These are phyloP conservation scores for Salisapilia sapeloensis DNA, from an alignment of 352 stramenopile species.

Conservation along the genomic window DNA sequence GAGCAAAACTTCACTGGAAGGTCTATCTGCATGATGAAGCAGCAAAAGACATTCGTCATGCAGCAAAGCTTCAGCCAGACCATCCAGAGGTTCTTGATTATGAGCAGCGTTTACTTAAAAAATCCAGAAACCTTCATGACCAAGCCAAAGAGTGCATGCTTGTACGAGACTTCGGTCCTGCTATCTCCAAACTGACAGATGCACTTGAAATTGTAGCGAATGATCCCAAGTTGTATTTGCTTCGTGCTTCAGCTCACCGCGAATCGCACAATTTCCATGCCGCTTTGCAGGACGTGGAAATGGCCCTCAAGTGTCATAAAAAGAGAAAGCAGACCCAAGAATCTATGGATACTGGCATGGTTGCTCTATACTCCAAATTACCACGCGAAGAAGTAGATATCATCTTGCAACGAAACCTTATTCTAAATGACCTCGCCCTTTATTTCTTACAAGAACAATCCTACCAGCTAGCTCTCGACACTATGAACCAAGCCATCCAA, in stretches of 20 bases:
- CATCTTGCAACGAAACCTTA: slow-evolving; percentile 43
- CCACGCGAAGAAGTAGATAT: slow-evolving; percentile 61
- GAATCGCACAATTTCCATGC: slow-evolving; percentile 37
- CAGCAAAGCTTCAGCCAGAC: slow-evolving; percentile 27
- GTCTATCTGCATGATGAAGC: slow-evolving; percentile 64
- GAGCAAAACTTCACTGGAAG: slow-evolving; percentile 63
- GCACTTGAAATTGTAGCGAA: slow-evolving; percentile 47
- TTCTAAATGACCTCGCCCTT: slow-evolving; percentile 56
- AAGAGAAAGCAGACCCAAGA: slow-evolving; percentile 1
- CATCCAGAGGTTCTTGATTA: slow-evolving; percentile 63
- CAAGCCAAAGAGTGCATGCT: slow-evolving; percentile 37
- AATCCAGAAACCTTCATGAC: slow-evolving; percentile 60
- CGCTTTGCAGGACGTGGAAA: slow-evolving; percentile 42
- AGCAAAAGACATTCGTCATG: slow-evolving; percentile 39
- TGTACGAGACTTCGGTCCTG: slow-evolving; percentile 21
- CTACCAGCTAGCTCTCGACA: slow-evolving; percentile 56
- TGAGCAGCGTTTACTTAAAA: slow-evolving; percentile 36
- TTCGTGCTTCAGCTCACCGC: slow-evolving; percentile 44
- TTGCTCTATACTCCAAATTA: slow-evolving; percentile 10
- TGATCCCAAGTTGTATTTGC: slow-evolving; percentile 49
- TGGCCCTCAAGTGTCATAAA: slow-evolving; percentile 29
- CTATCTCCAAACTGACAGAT: slow-evolving; percentile 44
- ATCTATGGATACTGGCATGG: slow-evolving; percentile 9
- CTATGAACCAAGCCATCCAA: slow-evolving; percentile 64
- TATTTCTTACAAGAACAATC: slow-evolving; percentile 30